phyloP scores from a whole-genome alignment of 306 rosid species.

The Trifolium dubium region DNA sequence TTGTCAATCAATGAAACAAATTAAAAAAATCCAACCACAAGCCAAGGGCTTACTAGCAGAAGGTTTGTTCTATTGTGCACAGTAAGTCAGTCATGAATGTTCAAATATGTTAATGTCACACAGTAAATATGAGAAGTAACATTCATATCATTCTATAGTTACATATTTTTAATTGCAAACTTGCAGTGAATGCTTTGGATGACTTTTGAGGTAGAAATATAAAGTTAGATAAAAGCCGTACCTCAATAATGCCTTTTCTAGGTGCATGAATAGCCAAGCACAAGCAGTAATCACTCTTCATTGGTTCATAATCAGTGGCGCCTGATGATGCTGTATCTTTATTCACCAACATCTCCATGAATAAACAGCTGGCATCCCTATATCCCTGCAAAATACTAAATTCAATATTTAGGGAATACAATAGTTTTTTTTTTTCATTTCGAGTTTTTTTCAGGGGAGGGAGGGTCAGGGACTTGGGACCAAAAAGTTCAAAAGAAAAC shows the following conservation, averaged over 20 bases:
- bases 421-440: neutral
- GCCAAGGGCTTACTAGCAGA: neutral
- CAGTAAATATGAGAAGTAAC: slow-evolving; percentile 12
- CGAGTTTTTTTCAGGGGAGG: neutral
- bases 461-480: neutral
- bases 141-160: slow-evolving; percentile 6
- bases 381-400: slow-evolving; percentile 71
- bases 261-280: slow-evolving; percentile 99
- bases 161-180: slow-evolving; percentile 2
- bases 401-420: slow-evolving; percentile 31
- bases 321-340: slow-evolving; percentile 69
- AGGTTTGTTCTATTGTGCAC: slow-evolving; percentile 26
- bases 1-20: slow-evolving; percentile 25
- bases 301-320: slow-evolving; percentile 66
- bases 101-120: neutral
- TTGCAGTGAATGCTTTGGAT: slow-evolving; percentile 14
- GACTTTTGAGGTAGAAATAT: slow-evolving; percentile 9
- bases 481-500: slow-evolving; percentile 45
- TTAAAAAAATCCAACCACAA: neutral
- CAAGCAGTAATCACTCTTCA: slow-evolving; percentile 90
- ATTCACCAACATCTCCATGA: slow-evolving; percentile 94
- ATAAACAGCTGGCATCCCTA: slow-evolving; percentile 90
- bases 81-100: slow-evolving; percentile 7
- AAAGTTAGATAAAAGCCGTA: slow-evolving; percentile 33
- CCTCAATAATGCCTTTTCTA: slow-evolving; percentile 93